phyloP scores from a whole-genome alignment of 768 basidiomycete species.

The Hebeloma cylindrosporum region DNA sequence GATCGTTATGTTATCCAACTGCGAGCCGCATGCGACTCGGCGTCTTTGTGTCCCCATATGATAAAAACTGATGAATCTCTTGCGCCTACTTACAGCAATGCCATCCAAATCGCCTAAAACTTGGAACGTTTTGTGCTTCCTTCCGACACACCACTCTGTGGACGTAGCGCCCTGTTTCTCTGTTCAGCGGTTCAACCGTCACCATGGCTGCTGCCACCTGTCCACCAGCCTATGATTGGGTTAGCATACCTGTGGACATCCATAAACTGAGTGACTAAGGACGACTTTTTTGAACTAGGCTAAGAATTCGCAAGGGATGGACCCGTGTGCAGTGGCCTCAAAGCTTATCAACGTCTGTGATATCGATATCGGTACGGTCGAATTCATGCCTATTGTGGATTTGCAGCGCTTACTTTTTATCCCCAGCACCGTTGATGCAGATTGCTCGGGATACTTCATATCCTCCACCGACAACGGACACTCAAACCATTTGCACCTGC shows the following conservation, averaged over 20 bases:
- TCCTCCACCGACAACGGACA: slow-evolving; percentile 18
- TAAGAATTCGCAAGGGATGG: slow-evolving; percentile 9
- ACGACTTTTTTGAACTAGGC: slow-evolving; percentile 9
- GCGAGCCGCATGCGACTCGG: too few relatives aligned
- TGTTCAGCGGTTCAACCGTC: background rate
- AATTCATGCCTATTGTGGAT: background rate
- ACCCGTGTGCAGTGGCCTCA: slow-evolving; percentile 17
- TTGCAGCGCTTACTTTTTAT: background rate
- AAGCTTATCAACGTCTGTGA: slow-evolving; percentile 7
- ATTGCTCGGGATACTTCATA: slow-evolving; percentile 19
- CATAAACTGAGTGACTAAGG: background rate
- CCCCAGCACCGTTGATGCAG: background rate
- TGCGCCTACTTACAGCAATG: too few relatives aligned
- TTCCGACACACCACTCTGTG: too few relatives aligned
- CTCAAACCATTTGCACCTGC: slow-evolving; percentile 28
- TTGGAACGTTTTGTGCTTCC: too few relatives aligned
- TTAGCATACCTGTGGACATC: background rate
- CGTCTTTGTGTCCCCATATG: too few relatives aligned
- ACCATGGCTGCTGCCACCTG: slow-evolving; percentile 5
- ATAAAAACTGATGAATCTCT: too few relatives aligned
- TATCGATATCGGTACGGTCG: slow-evolving; percentile 6
- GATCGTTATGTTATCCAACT: too few relatives aligned
- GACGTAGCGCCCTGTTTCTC: too few relatives aligned
- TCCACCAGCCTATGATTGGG: slow-evolving; percentile 9
- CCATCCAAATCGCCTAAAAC: too few relatives aligned